Conservation (phyloP, 2,329 filamentous ascomycete species). For the Cordyceps cicadae region DNA sequence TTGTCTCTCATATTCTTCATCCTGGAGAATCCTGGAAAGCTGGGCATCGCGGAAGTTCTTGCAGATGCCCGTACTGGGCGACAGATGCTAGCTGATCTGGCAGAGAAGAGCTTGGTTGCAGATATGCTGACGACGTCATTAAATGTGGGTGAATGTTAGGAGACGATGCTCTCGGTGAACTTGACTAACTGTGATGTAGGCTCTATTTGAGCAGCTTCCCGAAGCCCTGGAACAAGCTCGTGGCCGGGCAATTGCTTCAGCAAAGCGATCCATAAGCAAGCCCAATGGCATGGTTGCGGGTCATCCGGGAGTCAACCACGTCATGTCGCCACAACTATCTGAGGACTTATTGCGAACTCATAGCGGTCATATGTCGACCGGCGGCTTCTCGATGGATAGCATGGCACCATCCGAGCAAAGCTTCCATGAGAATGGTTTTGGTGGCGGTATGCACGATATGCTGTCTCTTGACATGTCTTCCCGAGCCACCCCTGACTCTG, state of each 20-base stretch:
- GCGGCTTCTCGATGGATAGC: constrained; percentile 26
- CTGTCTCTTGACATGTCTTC: constrained; percentile 38
- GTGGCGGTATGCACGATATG: constrained; percentile 33
- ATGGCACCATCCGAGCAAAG: constrained; percentile 22
- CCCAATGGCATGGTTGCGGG: constrained; percentile 25
- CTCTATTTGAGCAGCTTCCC: constrained; percentile 76
- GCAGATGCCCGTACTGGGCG: constrained; percentile 79
- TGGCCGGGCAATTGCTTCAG: constrained; percentile 22
- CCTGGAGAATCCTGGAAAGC: constrained; percentile 68
- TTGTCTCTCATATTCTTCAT: constrained; percentile 73
- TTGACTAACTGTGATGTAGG: constrained; percentile 36
- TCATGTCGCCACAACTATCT: constrained; percentile 26
- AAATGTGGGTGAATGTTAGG: constrained; percentile 45
- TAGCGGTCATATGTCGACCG: constrained; percentile 19
- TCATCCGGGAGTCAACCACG: constrained; percentile 22
- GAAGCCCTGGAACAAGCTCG: constrained; percentile 53
- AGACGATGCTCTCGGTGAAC: neutral
- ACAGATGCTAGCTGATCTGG: constrained; percentile 70
- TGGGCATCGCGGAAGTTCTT: constrained; percentile 68
- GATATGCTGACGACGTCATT: constrained; percentile 75
- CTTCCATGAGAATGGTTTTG: constrained; percentile 29
- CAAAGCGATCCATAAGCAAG: constrained; percentile 21
- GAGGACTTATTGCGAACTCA: constrained; percentile 27
- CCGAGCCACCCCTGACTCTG: constrained; percentile 34
- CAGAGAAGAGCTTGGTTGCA: constrained; percentile 78